Base-by-base conservation (phyloP, 1,284 basidiomycete genomes). In the Amylostereum areolatum region DNA sequence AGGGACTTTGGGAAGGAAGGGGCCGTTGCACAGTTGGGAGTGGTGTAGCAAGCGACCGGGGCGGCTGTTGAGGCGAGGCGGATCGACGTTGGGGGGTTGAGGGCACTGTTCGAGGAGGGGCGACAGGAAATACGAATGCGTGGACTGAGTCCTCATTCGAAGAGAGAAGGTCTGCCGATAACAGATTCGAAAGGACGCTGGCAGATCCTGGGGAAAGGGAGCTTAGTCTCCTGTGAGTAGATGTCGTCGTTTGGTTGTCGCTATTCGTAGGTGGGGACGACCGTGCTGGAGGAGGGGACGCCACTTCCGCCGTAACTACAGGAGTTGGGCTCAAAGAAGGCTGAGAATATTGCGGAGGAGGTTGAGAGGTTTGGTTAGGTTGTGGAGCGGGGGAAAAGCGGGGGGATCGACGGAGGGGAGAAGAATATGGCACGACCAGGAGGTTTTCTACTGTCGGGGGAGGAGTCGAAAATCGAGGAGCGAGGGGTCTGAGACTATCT, bases 201-300 rank as follows among this genome's bases (percentile, higher is more conserved):
- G 60, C 55, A 45, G 74, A 71, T 10, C 60, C 57, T 5, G 69
- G 69, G 27, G 71, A 72, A 32, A 72, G 55, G 28, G 68, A 67
- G 24, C 61, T 55, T 28, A 68, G 54, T 30, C 52, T 42, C 39
- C 51, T 44, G 39, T 46, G 46, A 33, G 24, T 45, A 25, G 34
- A 10, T 34, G 45, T 25, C 11, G 32, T 55, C 32, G 37, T 52
- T 41, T 24, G 32, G 41, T 52, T 52, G 34, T 29, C 41, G 35
- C 44, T 46, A 43, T 43, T 29, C 42, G 47, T 48, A 9, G 2
- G 31, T 25, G 25, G 35, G 24, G 34, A 18, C 49, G 49, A 28
- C 27, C 41, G 41, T 12, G 18, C 30, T 29, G 41, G 18, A 43
- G 27, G 27, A 43, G 18, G 27, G 27, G 41, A 12, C 11, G 7